Percentiles rank a stretch among this genome's conserved stretches.
phyloP scores from a whole-genome alignment of 805 yeast species.

The Barnettozyma pratensis region DNA sequence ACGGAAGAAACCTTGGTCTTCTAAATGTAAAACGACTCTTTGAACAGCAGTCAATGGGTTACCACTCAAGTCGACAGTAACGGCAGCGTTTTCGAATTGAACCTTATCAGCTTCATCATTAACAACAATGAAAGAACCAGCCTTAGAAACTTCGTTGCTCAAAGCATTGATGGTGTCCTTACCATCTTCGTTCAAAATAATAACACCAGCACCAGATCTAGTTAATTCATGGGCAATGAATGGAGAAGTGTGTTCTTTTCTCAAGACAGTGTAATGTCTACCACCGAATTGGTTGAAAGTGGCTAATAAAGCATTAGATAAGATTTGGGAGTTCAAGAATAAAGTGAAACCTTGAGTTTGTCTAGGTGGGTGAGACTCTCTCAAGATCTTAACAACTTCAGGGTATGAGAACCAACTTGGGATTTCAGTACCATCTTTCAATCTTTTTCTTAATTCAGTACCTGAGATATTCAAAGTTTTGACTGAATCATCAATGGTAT shows the following conservation, averaged over 20 bases:
- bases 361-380: conserved; percentile 93
- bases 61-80: conserved; percentile 48
- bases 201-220: conserved; percentile 90
- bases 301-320: conserved; percentile 81
- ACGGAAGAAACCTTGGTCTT: conserved; percentile 77
- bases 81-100: conserved; percentile 48
- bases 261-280: conserved; percentile 57
- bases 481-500: conserved; percentile 74
- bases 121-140: conserved; percentile 42
- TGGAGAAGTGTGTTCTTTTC: conserved; percentile 42
- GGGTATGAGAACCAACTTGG: conserved; percentile 98
- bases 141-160: conserved; percentile 34
- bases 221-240: conserved; percentile 71
- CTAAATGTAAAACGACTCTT: conserved; percentile 65
- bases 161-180: conserved; percentile 5
- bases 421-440: conserved; percentile 80
- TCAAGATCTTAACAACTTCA: conserved; percentile 85
- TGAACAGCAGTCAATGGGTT: conserved; percentile 68
- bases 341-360: conserved; percentile 83
- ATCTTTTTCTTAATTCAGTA: conserved; percentile 85
- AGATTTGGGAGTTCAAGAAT: conserved; percentile 54
- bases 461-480: conserved; percentile 91
- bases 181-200: conserved; percentile 40
- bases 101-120: conserved; percentile 31
- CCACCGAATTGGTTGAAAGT: conserved; percentile 86